Base-by-base conservation (phyloP, 345 rosid genomes). In the Dipteronia sinensis region DNA sequence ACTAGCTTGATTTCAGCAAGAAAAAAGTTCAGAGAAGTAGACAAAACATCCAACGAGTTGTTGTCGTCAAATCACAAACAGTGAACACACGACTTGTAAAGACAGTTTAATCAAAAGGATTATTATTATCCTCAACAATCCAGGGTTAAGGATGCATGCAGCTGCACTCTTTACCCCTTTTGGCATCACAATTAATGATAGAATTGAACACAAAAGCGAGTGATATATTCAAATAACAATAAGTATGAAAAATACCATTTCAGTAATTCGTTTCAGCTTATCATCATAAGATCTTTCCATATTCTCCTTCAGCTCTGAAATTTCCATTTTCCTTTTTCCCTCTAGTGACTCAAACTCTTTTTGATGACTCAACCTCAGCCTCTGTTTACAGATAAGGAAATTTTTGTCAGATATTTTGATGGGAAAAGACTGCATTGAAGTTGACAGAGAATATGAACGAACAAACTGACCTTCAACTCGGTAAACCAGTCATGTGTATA, bases 401-500 rank as follows among this genome's bases (percentile, higher is more conserved):
- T 8, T 38, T 22, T 66, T 34, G 23, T 3, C 16, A 65, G 10
- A 65, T 38, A 20, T 31, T 27, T n/a, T 22, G 16, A 8, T 3
- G 6, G 8, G 10, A 34, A 27, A 55, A 22, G 8, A 46, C 51
- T 29, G 34, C 47, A 29, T 6, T 12, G 9, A 74, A 74, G 47
- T 46, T 11, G 31, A 53, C 31, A 47, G 34, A 34, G 2, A 7
- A 1, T 6, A n/a, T 13, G 55, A 76, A 27, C 27, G 27, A 27
- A 1, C 53, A 64, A 34, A 73, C 82, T 68, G 11, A 88, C 99
- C 94, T 88, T 86, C 83, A 91, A 77, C 72, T 90, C 96, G 4
- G 40, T 82, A 84, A 92, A 92, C 77, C 90, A 73, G 72, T 93
- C 97, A 78, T 93, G 91, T 27, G 92, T 88, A 75, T 86, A 96